phyloP scores from a whole-genome alignment of 2,329 filamentous ascomycete species.

The Metarhizium brunneum region DNA sequence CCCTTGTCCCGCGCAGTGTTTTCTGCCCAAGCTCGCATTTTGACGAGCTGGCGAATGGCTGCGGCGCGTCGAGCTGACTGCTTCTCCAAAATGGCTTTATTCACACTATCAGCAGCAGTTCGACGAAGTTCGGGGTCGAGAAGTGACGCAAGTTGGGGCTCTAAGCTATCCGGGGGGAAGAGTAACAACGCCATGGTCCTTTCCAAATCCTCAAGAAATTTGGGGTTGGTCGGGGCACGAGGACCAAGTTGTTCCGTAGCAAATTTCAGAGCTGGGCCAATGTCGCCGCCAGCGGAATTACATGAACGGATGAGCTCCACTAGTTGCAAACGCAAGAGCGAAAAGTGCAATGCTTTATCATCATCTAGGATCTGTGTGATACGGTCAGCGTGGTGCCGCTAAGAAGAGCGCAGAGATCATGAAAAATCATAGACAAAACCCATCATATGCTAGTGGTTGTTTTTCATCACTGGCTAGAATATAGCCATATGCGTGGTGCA shows the following conservation, averaged over 20 bases:
- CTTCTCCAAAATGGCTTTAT: slow-evolving; percentile 72
- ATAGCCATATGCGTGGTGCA: slow-evolving; percentile 98
- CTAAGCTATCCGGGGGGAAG: slow-evolving; percentile 72
- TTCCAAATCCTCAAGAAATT: slow-evolving; percentile 81
- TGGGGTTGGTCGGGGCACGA: slow-evolving; percentile 68
- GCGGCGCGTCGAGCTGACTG: slow-evolving; percentile 69
- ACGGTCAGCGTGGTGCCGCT: slow-evolving; percentile 5
- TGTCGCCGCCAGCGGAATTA: slow-evolving; percentile 59
- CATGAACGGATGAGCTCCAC: slow-evolving; percentile 84
- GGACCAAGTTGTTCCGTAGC: slow-evolving; percentile 82
- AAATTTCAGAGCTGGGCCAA: slow-evolving; percentile 73
- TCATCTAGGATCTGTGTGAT: slow-evolving; percentile 71
- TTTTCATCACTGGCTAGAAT: slow-evolving; percentile 83
- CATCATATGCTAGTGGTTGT: slow-evolving; percentile 50
- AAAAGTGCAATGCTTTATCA: slow-evolving; percentile 78
- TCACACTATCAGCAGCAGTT: slow-evolving; percentile 79
- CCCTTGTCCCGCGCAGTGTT: slow-evolving; percentile 37
- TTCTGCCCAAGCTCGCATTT: slow-evolving; percentile 81
- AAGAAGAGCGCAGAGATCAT: neutral
- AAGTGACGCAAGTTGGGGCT: slow-evolving; percentile 65
- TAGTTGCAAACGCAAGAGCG: slow-evolving; percentile 79
- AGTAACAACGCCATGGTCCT: slow-evolving; percentile 88
- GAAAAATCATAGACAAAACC: slow-evolving; percentile 1
- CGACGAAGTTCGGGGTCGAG: slow-evolving; percentile 72
- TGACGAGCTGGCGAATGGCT: slow-evolving; percentile 71